phyloP scores from a whole-genome alignment of 2,329 filamentous ascomycete genomes.

The Fusarium equiseti region DNA sequence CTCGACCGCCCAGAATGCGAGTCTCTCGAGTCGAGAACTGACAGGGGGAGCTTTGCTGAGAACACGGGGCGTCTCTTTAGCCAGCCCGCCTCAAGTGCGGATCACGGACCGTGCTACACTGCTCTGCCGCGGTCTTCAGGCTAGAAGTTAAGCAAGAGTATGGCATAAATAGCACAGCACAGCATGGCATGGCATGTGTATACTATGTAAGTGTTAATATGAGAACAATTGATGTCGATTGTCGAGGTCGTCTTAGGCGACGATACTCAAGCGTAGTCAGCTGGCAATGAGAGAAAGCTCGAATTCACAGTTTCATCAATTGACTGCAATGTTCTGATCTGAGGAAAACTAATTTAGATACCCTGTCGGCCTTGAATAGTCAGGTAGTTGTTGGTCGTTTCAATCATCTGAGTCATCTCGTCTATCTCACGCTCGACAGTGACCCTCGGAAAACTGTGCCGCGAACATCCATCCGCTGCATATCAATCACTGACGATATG shows the following conservation, averaged over 20 bases:
- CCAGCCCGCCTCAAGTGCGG: slow-evolving; percentile 13
- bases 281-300: background rate
- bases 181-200: background rate
- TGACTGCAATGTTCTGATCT: background rate
- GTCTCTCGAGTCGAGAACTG: slow-evolving; percentile 32
- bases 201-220: background rate
- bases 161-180: background rate
- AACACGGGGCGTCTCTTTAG: slow-evolving; percentile 21
- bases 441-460: slow-evolving; percentile 26
- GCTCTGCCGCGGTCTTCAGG: slow-evolving; percentile 36
- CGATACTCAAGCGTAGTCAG: background rate
- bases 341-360: background rate
- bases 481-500: slow-evolving; percentile 27
- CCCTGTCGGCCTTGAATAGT: background rate
- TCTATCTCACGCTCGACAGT: slow-evolving; percentile 42
- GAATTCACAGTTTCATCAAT: background rate
- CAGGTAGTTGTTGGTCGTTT: slow-evolving; percentile 16
- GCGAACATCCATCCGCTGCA: slow-evolving; percentile 36
- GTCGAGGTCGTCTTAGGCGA: background rate
- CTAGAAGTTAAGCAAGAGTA: background rate
- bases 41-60: slow-evolving; percentile 29
- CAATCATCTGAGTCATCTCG: slow-evolving; percentile 42
- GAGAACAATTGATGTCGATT: background rate
- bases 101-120: slow-evolving; percentile 25
- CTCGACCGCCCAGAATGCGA: slow-evolving; percentile 16